Conservation (phyloP, 805 yeast species). For the Candida golubevii region DNA sequence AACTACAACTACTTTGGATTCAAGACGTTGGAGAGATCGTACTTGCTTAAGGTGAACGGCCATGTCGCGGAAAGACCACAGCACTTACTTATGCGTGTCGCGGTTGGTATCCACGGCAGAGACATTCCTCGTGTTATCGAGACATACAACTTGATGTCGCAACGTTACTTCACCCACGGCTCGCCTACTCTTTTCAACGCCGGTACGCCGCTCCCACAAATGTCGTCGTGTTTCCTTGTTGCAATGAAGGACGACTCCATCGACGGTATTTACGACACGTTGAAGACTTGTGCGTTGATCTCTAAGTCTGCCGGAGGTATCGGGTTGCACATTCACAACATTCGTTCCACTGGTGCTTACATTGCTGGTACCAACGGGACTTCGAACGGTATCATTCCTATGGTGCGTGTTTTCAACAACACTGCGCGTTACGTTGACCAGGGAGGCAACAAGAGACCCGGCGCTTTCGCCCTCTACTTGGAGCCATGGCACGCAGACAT, state of each 20-base stretch:
- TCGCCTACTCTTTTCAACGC: constrained; percentile 61
- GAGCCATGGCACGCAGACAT: constrained; percentile 65
- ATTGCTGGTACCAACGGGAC: constrained; percentile 63
- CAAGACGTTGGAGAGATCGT: constrained; percentile 58
- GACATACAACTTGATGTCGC: constrained; percentile 56
- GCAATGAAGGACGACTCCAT: constrained; percentile 63
- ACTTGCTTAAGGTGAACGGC: constrained; percentile 50
- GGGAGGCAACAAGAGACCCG: constrained; percentile 65
- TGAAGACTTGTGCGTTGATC: constrained; percentile 57
- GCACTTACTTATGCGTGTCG: constrained; percentile 58
- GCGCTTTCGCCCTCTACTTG: constrained; percentile 56
- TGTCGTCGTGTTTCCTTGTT: constrained; percentile 60
- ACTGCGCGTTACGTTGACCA: constrained; percentile 63
- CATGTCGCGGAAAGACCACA: constrained; percentile 61
- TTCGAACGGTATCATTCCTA: constrained; percentile 58
- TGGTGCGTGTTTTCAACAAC: constrained; percentile 59
- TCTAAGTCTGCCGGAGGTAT: constrained; percentile 63
- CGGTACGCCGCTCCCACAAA: constrained; percentile 56
- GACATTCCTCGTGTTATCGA: constrained; percentile 51
- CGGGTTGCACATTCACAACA: constrained; percentile 53
- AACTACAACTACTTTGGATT: constrained; percentile 57
- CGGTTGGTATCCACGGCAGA: constrained; percentile 56
- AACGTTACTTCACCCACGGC: constrained; percentile 56
- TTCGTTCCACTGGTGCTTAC: constrained; percentile 55
- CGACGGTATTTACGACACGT: constrained; percentile 59